phyloP scores from a whole-genome alignment of 805 yeast genomes.

The Wickerhamiella cacticola region DNA sequence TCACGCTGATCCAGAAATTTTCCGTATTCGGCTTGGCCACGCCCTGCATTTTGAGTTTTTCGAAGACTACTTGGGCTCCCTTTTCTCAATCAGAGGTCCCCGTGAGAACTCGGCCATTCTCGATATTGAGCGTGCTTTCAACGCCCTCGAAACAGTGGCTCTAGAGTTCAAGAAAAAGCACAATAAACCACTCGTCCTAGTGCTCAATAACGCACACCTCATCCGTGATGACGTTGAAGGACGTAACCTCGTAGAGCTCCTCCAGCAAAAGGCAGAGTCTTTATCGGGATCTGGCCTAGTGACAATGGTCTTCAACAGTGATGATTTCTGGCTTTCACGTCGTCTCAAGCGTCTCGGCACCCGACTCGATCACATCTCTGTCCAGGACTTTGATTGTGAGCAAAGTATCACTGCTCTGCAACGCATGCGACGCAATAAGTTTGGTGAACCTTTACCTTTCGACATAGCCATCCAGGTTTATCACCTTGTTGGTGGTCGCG shows the following conservation, averaged over 20 bases:
- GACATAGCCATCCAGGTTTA: constrained; percentile 43
- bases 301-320: constrained; percentile 62
- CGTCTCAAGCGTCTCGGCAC: constrained; percentile 61
- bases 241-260: constrained; percentile 50
- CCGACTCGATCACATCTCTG: constrained; percentile 57
- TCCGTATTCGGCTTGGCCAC: constrained; percentile 61
- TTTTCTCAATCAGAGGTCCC: constrained; percentile 72
- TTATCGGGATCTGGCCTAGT: constrained; percentile 62
- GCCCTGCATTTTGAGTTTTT: constrained; percentile 61
- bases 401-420: constrained; percentile 45
- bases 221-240: constrained; percentile 70
- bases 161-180: constrained; percentile 30
- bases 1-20: constrained; percentile 74
- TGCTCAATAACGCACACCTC: constrained; percentile 64
- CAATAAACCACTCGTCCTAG: constrained; percentile 48
- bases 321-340: constrained; percentile 81
- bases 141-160: constrained; percentile 63
- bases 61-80: constrained; percentile 73
- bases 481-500: constrained; percentile 68
- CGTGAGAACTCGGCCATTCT: constrained; percentile 71
- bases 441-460: constrained; percentile 33
- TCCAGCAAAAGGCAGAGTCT: constrained; percentile 75
- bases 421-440: constrained; percentile 35
- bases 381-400: constrained; percentile 42
- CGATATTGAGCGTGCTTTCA: constrained; percentile 74